Evolutionary conservation across 2,329 filamentous ascomycete genomes (phyloP).

Genomic region (Cercospora sp.): DNA sequence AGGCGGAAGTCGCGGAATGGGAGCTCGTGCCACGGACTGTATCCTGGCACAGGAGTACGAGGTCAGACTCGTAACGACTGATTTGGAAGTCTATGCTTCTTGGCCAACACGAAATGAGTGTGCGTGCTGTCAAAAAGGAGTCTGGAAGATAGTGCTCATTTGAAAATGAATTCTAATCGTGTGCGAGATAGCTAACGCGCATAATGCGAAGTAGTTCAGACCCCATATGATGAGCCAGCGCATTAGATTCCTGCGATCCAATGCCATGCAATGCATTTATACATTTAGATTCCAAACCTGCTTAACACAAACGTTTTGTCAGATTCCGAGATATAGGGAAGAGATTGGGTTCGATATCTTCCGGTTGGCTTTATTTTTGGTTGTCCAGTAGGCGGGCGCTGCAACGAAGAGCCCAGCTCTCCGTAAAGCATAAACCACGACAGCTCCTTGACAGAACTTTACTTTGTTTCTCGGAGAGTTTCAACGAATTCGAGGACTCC

Average conservation of each 20-base stretch:
- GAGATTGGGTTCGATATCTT: neutral
- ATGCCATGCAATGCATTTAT: neutral
- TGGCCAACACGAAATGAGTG: neutral
- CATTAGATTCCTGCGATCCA: neutral
- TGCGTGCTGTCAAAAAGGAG: neutral
- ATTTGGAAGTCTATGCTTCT: neutral
- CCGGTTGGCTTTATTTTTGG: neutral
- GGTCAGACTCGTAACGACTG: neutral
- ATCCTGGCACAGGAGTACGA: neutral
- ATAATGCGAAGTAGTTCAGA: neutral
- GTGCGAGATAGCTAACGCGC: neutral
- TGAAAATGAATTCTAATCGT: neutral
- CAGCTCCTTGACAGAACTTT: neutral
- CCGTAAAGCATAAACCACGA: neutral
- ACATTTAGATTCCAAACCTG: neutral
- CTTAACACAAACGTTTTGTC: neutral
- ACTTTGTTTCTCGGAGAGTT: neutral
- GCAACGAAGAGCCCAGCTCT: conserved; percentile 4
- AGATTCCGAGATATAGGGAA: neutral
- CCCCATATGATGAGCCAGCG: neutral
- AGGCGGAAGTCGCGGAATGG: neutral
- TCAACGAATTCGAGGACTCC: conserved; percentile 7
- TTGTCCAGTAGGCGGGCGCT: neutral
- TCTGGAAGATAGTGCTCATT: neutral
- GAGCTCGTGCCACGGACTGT: neutral